Evolutionary conservation across 495 filamentous ascomycete species (phyloP), one percentile per base, ranked within the genome.

Genomic region (Extremus antarcticus): DNA sequence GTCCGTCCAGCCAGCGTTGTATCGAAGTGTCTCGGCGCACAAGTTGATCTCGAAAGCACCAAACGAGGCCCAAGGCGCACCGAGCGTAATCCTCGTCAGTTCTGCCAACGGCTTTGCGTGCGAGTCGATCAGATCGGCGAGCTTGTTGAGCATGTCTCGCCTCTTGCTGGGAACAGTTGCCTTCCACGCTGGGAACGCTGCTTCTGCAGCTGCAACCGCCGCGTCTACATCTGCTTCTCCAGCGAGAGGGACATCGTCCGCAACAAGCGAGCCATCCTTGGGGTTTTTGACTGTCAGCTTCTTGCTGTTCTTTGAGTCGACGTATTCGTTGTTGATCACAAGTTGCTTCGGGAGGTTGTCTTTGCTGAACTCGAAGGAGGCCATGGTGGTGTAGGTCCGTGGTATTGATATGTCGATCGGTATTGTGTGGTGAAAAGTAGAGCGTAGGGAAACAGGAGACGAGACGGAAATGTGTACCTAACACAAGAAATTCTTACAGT

Each of bases 291-390:
- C 61, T 3, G 65, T 61, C 13, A 73, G 63, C 51, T 66, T 73
- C 56, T 70, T 70, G 38, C 53, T 43, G 55, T 57, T 68, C 51
- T 69, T 69, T 16, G 71, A 66, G 43, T 67, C 62, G 55, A 73
- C 69, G 57, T 67, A 74, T 59, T 74, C 69, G 50, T 73, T 73
- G 59, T 74, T 68, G 60, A 74, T 74, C 65, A 73, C 69, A 25
- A 71, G 64, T 51, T 73, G 63, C 43, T 60, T 60, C 41, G 57
- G 57, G 32, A 56, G 57, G 4, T 56, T 55, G 53, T 50, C 35
- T 38, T 48, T 60, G 24, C 39, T 55, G 57, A 60, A 60, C 7
- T 51, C 21, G 53, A 60, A 60, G 40, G 35, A 17, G 17, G 57
- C 56, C 41, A 46, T 53, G 13, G 38, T 59, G 4, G 58, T n/a